These are phyloP conservation scores for Trichoderma sp. DNA, from an alignment of 2,329 filamentous ascomycete genomes.

Conservation along the genomic window DNA sequence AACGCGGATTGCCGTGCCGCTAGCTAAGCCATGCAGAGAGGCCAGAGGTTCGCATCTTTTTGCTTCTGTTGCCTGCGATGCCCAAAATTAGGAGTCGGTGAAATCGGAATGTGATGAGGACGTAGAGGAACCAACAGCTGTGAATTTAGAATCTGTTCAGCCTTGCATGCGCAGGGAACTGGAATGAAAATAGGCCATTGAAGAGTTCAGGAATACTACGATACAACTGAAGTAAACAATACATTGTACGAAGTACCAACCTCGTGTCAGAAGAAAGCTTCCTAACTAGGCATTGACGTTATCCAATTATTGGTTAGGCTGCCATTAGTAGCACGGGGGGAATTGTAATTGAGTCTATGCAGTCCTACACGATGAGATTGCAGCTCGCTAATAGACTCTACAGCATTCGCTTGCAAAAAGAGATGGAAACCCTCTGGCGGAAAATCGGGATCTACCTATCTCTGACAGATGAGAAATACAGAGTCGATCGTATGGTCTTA, in stretches of 20 bases:
- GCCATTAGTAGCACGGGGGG: not conserved
- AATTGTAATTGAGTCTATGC: not conserved
- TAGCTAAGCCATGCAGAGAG: not conserved
- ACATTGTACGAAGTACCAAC: conserved; percentile 5
- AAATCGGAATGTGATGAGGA: not conserved
- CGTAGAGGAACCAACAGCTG: not conserved
- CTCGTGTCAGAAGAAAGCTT: conserved; percentile 3
- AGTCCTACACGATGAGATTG: not conserved
- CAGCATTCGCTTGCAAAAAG: not conserved
- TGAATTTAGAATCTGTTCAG: not conserved
- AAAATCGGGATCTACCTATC: not conserved
- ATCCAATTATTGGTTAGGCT: not conserved
- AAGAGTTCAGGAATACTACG: not conserved
- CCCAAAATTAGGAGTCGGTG: not conserved
- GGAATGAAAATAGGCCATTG: not conserved
- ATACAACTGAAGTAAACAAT: not conserved
- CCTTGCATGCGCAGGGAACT: not conserved
- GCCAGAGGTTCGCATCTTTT: not conserved
- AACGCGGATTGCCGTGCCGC: conserved; percentile 7
- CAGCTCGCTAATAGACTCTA: not conserved
- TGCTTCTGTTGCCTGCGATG: not conserved
- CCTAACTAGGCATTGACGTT: not conserved
- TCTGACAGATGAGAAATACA: not conserved
- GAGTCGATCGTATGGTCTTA: not conserved
- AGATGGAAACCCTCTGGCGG: not conserved